phyloP scores from a whole-genome alignment of 2,329 filamentous ascomycete species.

The Neopestalotiopsis sp. region DNA sequence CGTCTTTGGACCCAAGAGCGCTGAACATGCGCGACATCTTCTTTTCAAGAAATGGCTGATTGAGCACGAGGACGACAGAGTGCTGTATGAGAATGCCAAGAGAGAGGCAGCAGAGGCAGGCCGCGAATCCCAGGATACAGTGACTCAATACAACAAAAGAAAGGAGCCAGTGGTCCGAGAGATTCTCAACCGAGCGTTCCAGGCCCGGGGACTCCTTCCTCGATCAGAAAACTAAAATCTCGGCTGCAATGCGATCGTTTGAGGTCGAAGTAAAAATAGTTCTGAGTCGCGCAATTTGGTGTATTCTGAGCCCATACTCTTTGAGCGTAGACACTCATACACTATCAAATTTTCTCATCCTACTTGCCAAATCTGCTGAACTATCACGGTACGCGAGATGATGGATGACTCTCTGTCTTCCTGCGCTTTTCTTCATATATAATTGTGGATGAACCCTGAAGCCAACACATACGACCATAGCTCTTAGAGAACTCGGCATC shows the following conservation, averaged over 20 bases:
- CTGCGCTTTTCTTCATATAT: too few relatives aligned
- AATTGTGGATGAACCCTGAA: too few relatives aligned
- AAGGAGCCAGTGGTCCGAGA: conserved; percentile 46
- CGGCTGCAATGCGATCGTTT: too few relatives aligned
- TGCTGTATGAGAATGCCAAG: conserved; percentile 46
- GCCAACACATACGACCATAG: too few relatives aligned
- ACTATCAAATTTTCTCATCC: too few relatives aligned
- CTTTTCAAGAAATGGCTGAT: conserved; percentile 52
- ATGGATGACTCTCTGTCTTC: too few relatives aligned
- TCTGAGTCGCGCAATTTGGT: not conserved
- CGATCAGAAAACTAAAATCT: not conserved
- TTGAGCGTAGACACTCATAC: too few relatives aligned
- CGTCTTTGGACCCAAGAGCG: conserved; percentile 48
- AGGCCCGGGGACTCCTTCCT: not conserved
- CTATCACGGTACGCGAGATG: too few relatives aligned
- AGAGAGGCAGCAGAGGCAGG: conserved; percentile 37
- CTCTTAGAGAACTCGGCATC: too few relatives aligned
- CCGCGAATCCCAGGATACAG: conserved; percentile 35
- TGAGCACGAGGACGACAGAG: conserved; percentile 41
- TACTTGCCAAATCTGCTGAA: too few relatives aligned
- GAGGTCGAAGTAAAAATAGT: not conserved
- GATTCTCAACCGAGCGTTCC: conserved; percentile 43
- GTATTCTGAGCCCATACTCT: not conserved
- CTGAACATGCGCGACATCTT: conserved; percentile 47
- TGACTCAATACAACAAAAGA: conserved; percentile 44